Percentiles rank a stretch among this genome's conserved stretches.
phyloP scores from a whole-genome alignment of 2,329 filamentous ascomycete genomes.

The Zelopaecilomyces penicillatus region DNA sequence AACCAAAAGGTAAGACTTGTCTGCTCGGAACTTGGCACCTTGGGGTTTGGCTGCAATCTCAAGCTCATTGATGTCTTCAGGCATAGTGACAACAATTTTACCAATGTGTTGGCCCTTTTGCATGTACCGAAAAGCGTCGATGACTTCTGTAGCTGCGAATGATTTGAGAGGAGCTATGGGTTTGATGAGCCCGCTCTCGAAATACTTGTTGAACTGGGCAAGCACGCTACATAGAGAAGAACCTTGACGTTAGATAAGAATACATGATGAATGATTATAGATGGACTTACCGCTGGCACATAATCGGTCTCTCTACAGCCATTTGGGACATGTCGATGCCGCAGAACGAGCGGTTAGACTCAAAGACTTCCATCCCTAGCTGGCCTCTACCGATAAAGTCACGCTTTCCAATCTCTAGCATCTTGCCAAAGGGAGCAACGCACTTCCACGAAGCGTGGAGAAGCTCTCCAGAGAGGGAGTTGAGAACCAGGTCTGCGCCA shows the following conservation, averaged over 20 bases:
- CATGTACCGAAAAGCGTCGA: slow-evolving; percentile 13
- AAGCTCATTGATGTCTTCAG: slow-evolving; percentile 1
- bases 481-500: slow-evolving; percentile 32
- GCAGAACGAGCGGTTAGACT: slow-evolving; percentile 24
- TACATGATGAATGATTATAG: too few relatives aligned
- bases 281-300: neutral
- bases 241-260: neutral
- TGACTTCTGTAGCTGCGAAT: slow-evolving; percentile 8
- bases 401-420: slow-evolving; percentile 39
- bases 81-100: slow-evolving; percentile 27
- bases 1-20: slow-evolving; percentile 19
- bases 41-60: neutral
- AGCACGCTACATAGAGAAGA: neutral
- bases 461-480: slow-evolving; percentile 31
- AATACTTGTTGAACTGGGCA: slow-evolving; percentile 1
- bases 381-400: slow-evolving; percentile 31
- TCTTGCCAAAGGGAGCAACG: slow-evolving; percentile 33
- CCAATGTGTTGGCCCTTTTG: slow-evolving; percentile 15
- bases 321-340: slow-evolving; percentile 16
- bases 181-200: neutral
- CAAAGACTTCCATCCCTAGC: slow-evolving; percentile 38
- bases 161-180: slow-evolving; percentile 8
- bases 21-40: neutral
- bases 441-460: slow-evolving; percentile 35
- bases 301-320: neutral